These are phyloP conservation scores for Gyromitra esculenta DNA, from an alignment of 2,329 filamentous ascomycete genomes.

Conservation along the genomic window DNA sequence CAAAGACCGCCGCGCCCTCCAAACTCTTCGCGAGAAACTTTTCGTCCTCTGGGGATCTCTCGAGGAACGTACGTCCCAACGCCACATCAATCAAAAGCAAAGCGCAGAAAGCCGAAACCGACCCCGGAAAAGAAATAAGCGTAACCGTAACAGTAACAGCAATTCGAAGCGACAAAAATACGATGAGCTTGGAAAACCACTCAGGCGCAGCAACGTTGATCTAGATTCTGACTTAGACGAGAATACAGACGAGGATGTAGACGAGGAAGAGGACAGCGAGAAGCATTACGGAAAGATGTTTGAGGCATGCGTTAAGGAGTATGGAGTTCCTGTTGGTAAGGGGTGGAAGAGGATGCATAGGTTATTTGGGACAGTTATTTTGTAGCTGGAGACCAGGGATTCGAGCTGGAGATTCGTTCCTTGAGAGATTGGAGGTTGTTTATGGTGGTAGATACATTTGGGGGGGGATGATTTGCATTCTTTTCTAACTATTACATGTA, in stretches of 20 bases:
- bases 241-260: constrained; percentile 10
- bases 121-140: constrained; percentile 29
- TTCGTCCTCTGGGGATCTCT: constrained; percentile 54
- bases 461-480: too few species aligned
- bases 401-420: neutral
- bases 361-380: constrained; percentile 51
- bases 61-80: constrained; percentile 45
- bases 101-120: constrained; percentile 12
- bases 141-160: neutral
- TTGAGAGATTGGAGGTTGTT: too few species aligned
- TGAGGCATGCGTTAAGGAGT: constrained; percentile 50
- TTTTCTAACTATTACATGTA: too few species aligned
- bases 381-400: constrained; percentile 4
- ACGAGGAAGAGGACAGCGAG: constrained; percentile 9
- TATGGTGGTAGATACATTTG: neutral
- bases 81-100: constrained; percentile 9
- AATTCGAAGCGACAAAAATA: constrained; percentile 25
- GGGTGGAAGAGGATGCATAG: constrained; percentile 49
- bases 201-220: neutral
- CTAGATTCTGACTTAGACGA: constrained; percentile 17
- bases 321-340: constrained; percentile 33
- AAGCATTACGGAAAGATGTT: constrained; percentile 49
- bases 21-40: constrained; percentile 51
- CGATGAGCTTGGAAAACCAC: constrained; percentile 36
- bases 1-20: constrained; percentile 39